phyloP scores from a whole-genome alignment of 2,329 filamentous ascomycete genomes.

The Fusarium praegraminearum region DNA sequence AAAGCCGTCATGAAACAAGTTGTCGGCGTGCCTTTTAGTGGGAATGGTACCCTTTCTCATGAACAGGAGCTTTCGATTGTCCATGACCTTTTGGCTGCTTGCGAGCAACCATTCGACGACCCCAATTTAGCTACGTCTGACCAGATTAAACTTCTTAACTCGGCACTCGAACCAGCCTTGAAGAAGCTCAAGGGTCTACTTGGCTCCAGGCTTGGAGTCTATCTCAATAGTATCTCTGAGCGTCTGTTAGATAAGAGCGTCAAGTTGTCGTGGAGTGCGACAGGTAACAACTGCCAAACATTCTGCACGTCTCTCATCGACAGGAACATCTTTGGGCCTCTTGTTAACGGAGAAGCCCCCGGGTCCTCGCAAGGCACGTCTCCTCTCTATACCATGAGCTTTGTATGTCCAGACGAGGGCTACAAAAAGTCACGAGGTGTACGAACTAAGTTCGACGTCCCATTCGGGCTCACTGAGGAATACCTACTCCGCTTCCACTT shows the following conservation, averaged over 20 bases:
- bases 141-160: slow-evolving; percentile 27
- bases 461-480: slow-evolving; percentile 57
- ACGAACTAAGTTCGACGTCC: slow-evolving; percentile 53
- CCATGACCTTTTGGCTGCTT: slow-evolving; percentile 45
- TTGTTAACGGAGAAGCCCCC: slow-evolving; percentile 30
- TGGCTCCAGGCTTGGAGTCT: slow-evolving; percentile 42
- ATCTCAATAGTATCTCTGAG: slow-evolving; percentile 49
- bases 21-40: slow-evolving; percentile 53
- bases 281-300: slow-evolving; percentile 54
- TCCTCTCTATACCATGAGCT: slow-evolving; percentile 56
- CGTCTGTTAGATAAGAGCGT: slow-evolving; percentile 47
- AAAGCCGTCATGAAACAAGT: slow-evolving; percentile 57
- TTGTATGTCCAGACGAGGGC: slow-evolving; percentile 51
- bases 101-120: slow-evolving; percentile 40
- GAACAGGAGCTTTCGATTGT: slow-evolving; percentile 48
- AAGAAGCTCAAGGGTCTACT: slow-evolving; percentile 46
- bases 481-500: slow-evolving; percentile 56
- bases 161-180: slow-evolving; percentile 28
- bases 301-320: slow-evolving; percentile 55
- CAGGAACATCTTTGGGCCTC: slow-evolving; percentile 46
- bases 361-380: neutral
- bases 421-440: slow-evolving; percentile 44
- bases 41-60: slow-evolving; percentile 44
- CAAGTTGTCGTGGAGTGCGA: slow-evolving; percentile 50
- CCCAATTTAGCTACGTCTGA: slow-evolving; percentile 24